A percentile compares a stretch with the other conserved stretches of the same genome.
Conservation (phyloP, 1,284 basidiomycete genomes). For the Apiotrichum porosum region DNA sequence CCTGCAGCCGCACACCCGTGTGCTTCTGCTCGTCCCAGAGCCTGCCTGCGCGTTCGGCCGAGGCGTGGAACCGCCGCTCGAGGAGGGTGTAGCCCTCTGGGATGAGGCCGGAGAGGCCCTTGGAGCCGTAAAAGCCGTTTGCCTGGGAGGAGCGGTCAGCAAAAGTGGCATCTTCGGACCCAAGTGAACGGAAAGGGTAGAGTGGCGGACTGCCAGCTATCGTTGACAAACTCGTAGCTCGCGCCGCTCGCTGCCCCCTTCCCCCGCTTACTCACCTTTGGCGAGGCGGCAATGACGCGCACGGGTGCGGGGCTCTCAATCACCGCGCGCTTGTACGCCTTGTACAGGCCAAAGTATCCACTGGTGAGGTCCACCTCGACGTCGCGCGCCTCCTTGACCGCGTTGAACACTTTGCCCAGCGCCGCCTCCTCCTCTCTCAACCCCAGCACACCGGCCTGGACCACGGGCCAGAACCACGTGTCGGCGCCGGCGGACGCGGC, state of each 20-base stretch:
- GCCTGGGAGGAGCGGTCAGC: slow-evolving; percentile 56
- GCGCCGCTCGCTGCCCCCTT: too few relatives aligned
- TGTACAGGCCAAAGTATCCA: slow-evolving; percentile 89
- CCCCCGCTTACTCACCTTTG: slow-evolving; percentile 68
- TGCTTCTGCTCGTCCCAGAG: slow-evolving; percentile 52
- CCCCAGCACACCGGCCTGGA: slow-evolving; percentile 78
- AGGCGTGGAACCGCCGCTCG: slow-evolving; percentile 75
- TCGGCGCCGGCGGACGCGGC: slow-evolving; percentile 39
- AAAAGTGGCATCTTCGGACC: too few relatives aligned
- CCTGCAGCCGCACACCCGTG: slow-evolving; percentile 64
- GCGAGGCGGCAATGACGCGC: slow-evolving; percentile 77
- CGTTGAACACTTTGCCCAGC: slow-evolving; percentile 51
- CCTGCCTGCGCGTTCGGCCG: slow-evolving; percentile 56
- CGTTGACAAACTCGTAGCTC: too few relatives aligned
- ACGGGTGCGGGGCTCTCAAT: slow-evolving; percentile 59
- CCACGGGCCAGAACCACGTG: slow-evolving; percentile 68
- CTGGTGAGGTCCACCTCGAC: slow-evolving; percentile 66
- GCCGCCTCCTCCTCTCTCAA: slow-evolving; percentile 73
- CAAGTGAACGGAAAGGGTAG: too few relatives aligned
- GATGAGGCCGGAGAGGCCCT: slow-evolving; percentile 82
- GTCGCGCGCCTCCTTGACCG: slow-evolving; percentile 15
- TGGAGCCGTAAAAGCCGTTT: slow-evolving; percentile 90
- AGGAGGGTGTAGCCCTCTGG: slow-evolving; percentile 91
- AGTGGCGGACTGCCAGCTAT: too few relatives aligned
- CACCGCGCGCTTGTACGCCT: slow-evolving; percentile 71